A percentile compares a stretch with the other conserved stretches of the same genome.
phyloP scores from a whole-genome alignment of 2,329 filamentous ascomycete species.

The Stemphylium beticola region DNA sequence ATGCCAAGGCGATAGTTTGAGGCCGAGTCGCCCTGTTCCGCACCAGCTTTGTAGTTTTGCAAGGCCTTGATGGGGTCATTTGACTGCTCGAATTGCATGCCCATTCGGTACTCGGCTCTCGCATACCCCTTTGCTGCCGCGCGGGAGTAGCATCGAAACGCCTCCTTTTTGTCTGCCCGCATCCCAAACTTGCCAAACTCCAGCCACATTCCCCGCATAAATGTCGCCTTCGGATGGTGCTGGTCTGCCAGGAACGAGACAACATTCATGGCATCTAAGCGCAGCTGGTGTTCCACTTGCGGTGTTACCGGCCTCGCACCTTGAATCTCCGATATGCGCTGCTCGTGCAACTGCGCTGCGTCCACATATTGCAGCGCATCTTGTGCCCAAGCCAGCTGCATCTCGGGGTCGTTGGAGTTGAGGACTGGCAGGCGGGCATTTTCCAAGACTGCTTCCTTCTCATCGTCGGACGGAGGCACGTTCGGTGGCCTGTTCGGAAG shows the following conservation, averaged over 20 bases:
- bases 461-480: slow-evolving; percentile 90
- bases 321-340: slow-evolving; percentile 66
- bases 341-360: slow-evolving; percentile 76
- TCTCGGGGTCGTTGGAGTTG: slow-evolving; percentile 91
- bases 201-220: slow-evolving; percentile 94
- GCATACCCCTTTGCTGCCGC: slow-evolving; percentile 87
- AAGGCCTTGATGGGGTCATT: slow-evolving; percentile 92
- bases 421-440: slow-evolving; percentile 82
- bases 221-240: slow-evolving; percentile 89
- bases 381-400: slow-evolving; percentile 96
- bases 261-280: slow-evolving; percentile 88
- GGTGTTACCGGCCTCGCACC: slow-evolving; percentile 77
- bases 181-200: slow-evolving; percentile 97
- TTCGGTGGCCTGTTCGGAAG: slow-evolving; percentile 80
- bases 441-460: slow-evolving; percentile 89
- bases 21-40: slow-evolving; percentile 82
- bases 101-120: slow-evolving; percentile 93
- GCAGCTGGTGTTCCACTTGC: slow-evolving; percentile 84
- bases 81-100: slow-evolving; percentile 96
- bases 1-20: slow-evolving; percentile 88
- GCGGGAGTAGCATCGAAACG: slow-evolving; percentile 82
- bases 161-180: slow-evolving; percentile 91
- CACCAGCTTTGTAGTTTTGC: slow-evolving; percentile 84
- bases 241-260: slow-evolving; percentile 89
- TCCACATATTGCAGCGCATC: slow-evolving; percentile 91